phyloP scores from a whole-genome alignment of 805 yeast species.

The Teunomyces panamensis region DNA sequence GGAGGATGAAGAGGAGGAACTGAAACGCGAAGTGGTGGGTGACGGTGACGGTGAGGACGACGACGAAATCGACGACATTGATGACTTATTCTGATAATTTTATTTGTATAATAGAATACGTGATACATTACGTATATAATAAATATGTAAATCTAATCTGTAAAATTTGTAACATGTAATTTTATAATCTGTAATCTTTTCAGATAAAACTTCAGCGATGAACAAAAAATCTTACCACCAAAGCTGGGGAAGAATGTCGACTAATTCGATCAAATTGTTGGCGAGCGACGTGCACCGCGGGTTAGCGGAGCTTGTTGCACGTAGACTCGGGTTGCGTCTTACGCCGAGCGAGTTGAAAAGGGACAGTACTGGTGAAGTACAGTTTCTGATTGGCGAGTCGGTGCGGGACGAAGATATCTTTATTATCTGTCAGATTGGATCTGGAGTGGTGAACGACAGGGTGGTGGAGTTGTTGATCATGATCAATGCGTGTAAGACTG shows the following conservation, averaged over 20 bases:
- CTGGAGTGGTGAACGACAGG: slow-evolving; percentile 73
- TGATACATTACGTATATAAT: background rate
- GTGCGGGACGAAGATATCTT: slow-evolving; percentile 83
- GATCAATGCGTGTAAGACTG: slow-evolving; percentile 80
- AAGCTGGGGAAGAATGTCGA: slow-evolving; percentile 49
- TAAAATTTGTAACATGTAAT: background rate
- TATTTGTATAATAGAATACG: background rate
- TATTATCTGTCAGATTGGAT: slow-evolving; percentile 75
- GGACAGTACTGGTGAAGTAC: slow-evolving; percentile 70
- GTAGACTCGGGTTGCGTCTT: slow-evolving; percentile 55
- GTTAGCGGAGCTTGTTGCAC: slow-evolving; percentile 66
- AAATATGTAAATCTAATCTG: too few relatives aligned
- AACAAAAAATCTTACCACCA: slow-evolving; percentile 5
- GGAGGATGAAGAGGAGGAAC: slow-evolving; percentile 26
- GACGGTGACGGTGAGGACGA: slow-evolving; percentile 13
- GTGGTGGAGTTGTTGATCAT: slow-evolving; percentile 72
- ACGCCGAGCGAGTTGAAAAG: slow-evolving; percentile 64
- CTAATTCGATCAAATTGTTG: slow-evolving; percentile 64
- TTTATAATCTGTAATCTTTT: background rate
- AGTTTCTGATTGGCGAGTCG: slow-evolving; percentile 75
- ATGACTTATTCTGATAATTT: slow-evolving; percentile 29
- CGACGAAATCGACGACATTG: slow-evolving; percentile 32
- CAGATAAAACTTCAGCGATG: background rate
- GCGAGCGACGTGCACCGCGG: slow-evolving; percentile 70
- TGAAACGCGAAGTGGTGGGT: slow-evolving; percentile 17